Evolutionary conservation across 2,329 filamentous ascomycete genomes (phyloP).

Genomic region (Hypoxylon sp.): DNA sequence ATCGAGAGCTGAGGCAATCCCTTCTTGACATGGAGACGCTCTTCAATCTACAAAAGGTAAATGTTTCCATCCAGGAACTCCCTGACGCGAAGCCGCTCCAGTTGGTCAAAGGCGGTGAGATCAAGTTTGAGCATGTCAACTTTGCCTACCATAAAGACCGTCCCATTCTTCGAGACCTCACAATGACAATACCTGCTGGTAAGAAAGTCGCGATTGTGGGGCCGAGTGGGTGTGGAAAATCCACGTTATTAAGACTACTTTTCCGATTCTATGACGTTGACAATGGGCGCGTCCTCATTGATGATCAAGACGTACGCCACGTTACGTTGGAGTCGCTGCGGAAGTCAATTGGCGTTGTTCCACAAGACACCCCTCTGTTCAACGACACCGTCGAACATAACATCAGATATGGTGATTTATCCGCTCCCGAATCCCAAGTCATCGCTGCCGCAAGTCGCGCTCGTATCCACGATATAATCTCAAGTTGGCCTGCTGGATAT

Average conservation of each 20-base stretch:
- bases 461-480: conserved; percentile 86
- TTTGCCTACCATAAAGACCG: conserved; percentile 93
- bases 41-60: conserved; percentile 97
- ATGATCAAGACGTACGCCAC: conserved; percentile 90
- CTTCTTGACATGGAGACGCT: conserved; percentile 98
- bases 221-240: conserved; percentile 96
- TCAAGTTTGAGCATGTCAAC: conserved; percentile 93
- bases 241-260: conserved; percentile 88
- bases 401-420: conserved; percentile 90
- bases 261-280: conserved; percentile 97
- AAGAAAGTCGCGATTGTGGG: conserved; percentile 97
- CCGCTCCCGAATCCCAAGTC: conserved; percentile 80
- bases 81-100: conserved; percentile 80
- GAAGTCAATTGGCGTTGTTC: conserved; percentile 91
- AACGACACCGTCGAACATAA: conserved; percentile 98
- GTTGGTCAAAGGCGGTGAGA: conserved; percentile 85
- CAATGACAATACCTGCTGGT: conserved; percentile 90
- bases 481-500: conserved; percentile 88
- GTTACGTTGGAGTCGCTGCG: conserved; percentile 87
- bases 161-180: conserved; percentile 88
- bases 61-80: conserved; percentile 85
- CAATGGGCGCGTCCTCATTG: conserved; percentile 86
- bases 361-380: conserved; percentile 96
- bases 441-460: conserved; percentile 84
- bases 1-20: conserved; percentile 94